These are phyloP conservation scores for Aspergillus tanneri DNA, from an alignment of 2,329 filamentous ascomycete species.

Conservation along the genomic window DNA sequence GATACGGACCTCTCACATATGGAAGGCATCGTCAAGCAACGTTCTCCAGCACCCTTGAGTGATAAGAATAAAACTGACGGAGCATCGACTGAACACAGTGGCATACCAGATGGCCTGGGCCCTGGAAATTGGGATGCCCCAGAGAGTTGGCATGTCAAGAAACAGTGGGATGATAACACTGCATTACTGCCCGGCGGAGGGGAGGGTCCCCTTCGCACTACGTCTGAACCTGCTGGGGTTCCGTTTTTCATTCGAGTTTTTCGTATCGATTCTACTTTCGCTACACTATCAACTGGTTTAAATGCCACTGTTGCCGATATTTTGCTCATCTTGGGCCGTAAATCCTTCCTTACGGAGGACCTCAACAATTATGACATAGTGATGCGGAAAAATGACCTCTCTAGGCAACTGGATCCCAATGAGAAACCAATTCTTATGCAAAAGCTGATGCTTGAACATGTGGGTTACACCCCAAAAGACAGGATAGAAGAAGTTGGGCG, in stretches of 20 bases:
- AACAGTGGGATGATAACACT: conserved; percentile 46
- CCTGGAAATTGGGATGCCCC: conserved; percentile 82
- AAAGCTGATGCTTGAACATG: conserved; percentile 84
- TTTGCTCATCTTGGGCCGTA: conserved; percentile 86
- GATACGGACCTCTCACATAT: conserved; percentile 89
- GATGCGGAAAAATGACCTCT: conserved; percentile 86
- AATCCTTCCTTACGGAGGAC: conserved; percentile 87
- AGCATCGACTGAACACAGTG: conserved; percentile 28
- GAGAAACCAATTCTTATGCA: conserved; percentile 90
- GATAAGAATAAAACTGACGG: conserved; percentile 47
- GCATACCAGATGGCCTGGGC: conserved; percentile 36
- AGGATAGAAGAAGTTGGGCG: conserved; percentile 88
- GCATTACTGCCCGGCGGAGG: conserved; percentile 47
- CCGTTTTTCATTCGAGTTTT: conserved; percentile 95
- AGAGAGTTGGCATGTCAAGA: conserved; percentile 92
- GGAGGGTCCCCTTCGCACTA: conserved; percentile 68
- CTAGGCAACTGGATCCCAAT: conserved; percentile 71
- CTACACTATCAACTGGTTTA: conserved; percentile 79
- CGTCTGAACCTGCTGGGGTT: conserved; percentile 70
- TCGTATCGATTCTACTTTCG: conserved; percentile 88
- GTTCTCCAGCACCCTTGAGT: conserved; percentile 68
- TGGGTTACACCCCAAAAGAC: conserved; percentile 84
- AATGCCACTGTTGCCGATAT: conserved; percentile 85
- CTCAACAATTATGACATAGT: conserved; percentile 95
- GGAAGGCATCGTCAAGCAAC: conserved; percentile 81